Base-by-base conservation (phyloP, 768 basidiomycete genomes). In the Termitomyces sp. region DNA sequence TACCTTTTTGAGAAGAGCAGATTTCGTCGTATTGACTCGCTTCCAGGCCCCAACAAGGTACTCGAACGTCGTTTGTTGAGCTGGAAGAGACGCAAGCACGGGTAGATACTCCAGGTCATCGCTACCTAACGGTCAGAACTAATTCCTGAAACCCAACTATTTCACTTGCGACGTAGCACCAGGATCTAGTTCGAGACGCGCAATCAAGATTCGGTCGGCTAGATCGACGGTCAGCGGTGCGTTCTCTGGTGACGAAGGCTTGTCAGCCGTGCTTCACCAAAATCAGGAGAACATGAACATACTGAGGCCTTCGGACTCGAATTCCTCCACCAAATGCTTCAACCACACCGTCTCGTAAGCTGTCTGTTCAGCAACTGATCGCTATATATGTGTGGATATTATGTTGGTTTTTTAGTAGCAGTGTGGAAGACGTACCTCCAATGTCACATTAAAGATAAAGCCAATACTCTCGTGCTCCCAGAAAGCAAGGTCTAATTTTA, bases 41-140 rank as follows among this genome's bases (percentile, higher is more conserved):
- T 92, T 94, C 96, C 96, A 99, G 65, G 90, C 89, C 19, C 89
- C 89, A 9, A 92, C 81, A 23, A 99, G 78, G 68, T 93, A 98
- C 66, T 97, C 92, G 58, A 96, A 93, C 0, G 84, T 79, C 0
- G 95, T 94, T 69, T 93, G 85, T 54, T 85, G 72, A 8, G 82
- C 62, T 9, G 94, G 92, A 17, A 98, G 75, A 23, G 88, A 89
- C 3, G 89, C 89, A 1, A 92, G 70, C 17, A 91, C 85, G 5
- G 85, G 75, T 35, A 87, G 73, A 67, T 84, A 89, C 21, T 90
- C 89, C n/a, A 87, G 69, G 62, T 92, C 90, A 66, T 86, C 85
- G 49, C 88, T 92, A 27, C 9, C 21, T 14, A 48, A 16, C 23
- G 17, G n/a, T 53, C 11, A 42, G 14, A 41, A 32, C 31, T 14